phyloP scores from a whole-genome alignment of 352 stramenopile genomes.

The Phytophthora agathidicida region DNA sequence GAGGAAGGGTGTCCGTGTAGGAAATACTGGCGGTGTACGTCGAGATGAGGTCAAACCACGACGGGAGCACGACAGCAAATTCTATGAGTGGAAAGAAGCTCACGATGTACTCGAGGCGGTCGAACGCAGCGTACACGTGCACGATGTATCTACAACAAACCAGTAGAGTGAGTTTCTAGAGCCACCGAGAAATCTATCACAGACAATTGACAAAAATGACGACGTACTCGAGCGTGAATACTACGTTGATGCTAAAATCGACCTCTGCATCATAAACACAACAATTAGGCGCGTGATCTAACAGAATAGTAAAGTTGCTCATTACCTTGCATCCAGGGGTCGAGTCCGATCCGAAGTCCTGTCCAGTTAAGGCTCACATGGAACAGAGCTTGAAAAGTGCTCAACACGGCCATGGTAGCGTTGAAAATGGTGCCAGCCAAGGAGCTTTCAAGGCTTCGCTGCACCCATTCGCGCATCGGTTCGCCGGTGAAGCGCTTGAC shows the following conservation, averaged over 20 bases:
- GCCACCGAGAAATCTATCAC: too few species aligned
- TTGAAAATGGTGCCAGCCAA: slow-evolving; percentile 50
- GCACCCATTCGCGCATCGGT: slow-evolving; percentile 64
- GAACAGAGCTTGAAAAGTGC: slow-evolving; percentile 68
- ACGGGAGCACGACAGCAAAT: slow-evolving; percentile 65
- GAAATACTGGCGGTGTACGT: slow-evolving; percentile 21
- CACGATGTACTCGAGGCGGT: slow-evolving; percentile 62
- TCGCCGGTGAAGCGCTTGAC: slow-evolving; percentile 48
- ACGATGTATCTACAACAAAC: slow-evolving; percentile 47
- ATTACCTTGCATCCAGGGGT: slow-evolving; percentile 58
- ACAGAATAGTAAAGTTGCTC: too few species aligned
- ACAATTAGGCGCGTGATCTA: too few species aligned
- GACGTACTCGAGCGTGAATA: slow-evolving; percentile 78
- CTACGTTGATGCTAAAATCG: slow-evolving; percentile 62
- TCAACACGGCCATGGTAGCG: slow-evolving; percentile 53
- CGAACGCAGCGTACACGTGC: slow-evolving; percentile 64
- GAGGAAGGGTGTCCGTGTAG: slow-evolving; percentile 21
- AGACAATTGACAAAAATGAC: not conserved
- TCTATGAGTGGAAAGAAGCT: slow-evolving; percentile 63
- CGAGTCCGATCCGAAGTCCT: slow-evolving; percentile 28
- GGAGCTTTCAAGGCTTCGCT: slow-evolving; percentile 78
- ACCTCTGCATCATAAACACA: slow-evolving; percentile 34
- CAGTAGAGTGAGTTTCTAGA: too few species aligned
- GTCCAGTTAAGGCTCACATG: slow-evolving; percentile 75
- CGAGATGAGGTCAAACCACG: slow-evolving; percentile 53